Percentiles rank a stretch among this genome's conserved stretches.
Conservation (phyloP, 139 green algal genomes). For the Tetratostichococcus sp. region DNA sequence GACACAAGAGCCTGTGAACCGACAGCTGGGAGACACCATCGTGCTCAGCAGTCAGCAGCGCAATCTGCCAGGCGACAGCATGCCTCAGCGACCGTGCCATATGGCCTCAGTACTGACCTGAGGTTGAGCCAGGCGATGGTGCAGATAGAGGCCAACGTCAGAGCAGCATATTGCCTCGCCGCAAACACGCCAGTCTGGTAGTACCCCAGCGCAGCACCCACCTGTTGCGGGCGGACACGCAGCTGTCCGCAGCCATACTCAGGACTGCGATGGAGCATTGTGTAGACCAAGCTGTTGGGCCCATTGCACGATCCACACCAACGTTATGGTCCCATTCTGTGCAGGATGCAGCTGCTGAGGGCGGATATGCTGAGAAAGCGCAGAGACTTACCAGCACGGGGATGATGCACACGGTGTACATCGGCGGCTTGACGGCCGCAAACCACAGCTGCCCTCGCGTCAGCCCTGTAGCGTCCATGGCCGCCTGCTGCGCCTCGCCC, state of each 20-base stretch:
- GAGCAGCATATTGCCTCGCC: conserved; percentile 19
- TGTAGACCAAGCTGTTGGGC: no score
- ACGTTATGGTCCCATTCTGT: no score
- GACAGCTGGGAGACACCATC: no score
- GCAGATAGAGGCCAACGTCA: conserved; percentile 57
- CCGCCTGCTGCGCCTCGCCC: background rate
- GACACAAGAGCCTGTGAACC: no score
- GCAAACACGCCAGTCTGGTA: conserved; percentile 33
- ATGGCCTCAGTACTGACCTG: no score
- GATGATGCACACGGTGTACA: conserved; percentile 88
- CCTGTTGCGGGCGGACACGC: conserved; percentile 30
- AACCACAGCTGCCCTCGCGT: conserved; percentile 59
- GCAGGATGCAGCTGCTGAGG: conserved; percentile 58
- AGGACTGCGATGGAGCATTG: no score
- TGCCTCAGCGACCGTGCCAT: no score
- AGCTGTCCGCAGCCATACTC: no score
- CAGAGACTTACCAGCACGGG: conserved; percentile 67
- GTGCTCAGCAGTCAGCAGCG: no score
- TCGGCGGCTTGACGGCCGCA: conserved; percentile 82
- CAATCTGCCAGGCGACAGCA: no score
- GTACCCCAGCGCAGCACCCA: conserved; percentile 60
- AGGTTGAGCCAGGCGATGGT: conserved; percentile 97
- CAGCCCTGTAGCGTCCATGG: background rate
- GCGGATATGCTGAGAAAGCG: background rate
- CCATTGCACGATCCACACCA: no score